These are phyloP conservation scores for Microsporum canis DNA, from an alignment of 2,329 filamentous ascomycete genomes.

Conservation along the genomic window DNA sequence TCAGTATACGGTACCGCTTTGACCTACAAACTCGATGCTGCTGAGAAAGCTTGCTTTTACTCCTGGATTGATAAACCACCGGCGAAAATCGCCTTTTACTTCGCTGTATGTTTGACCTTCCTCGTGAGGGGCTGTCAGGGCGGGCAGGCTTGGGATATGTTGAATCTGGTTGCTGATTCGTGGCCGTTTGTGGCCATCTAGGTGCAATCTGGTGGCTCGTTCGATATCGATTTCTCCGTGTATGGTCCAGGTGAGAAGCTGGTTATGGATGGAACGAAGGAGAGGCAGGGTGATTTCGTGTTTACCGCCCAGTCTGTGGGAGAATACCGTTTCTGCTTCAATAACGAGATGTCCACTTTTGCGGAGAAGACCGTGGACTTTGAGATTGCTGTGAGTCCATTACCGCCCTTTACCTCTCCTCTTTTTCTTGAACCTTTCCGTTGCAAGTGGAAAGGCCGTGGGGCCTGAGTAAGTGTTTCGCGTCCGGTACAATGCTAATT, in stretches of 20 bases:
- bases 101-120: constrained; percentile 60
- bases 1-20: constrained; percentile 75
- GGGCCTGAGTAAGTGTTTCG: neutral
- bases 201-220: constrained; percentile 97
- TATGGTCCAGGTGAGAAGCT: constrained; percentile 68
- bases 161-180: neutral
- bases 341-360: constrained; percentile 96
- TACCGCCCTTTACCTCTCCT: neutral
- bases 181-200: constrained; percentile 26
- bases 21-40: constrained; percentile 80
- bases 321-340: constrained; percentile 96
- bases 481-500: neutral
- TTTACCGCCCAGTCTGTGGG: constrained; percentile 82
- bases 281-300: constrained; percentile 92
- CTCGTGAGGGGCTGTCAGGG: neutral
- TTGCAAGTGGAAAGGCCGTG: neutral
- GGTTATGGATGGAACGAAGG: constrained; percentile 78
- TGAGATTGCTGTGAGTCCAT: constrained; percentile 68
- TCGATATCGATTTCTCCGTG: constrained; percentile 91
- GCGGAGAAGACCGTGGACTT: constrained; percentile 97
- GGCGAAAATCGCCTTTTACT: constrained; percentile 95
- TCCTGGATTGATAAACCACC: constrained; percentile 63
- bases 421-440: neutral
- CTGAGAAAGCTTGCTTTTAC: constrained; percentile 96
- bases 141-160: neutral